phyloP scores from a whole-genome alignment of 1,284 basidiomycete species.

The Austroboletus sp. region DNA sequence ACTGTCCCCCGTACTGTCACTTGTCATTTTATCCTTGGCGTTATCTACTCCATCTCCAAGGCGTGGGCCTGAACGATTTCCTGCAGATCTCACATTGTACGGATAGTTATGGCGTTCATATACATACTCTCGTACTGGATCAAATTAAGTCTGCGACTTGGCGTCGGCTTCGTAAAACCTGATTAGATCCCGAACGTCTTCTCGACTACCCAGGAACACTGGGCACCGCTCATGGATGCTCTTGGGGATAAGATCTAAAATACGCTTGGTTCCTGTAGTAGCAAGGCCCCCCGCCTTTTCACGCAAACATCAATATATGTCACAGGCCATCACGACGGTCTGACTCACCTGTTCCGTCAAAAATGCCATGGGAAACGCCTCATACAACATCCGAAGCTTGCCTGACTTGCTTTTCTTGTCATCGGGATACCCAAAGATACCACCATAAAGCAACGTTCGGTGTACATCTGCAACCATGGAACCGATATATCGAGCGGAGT shows the following conservation, averaged over 20 bases:
- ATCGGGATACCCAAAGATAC: constrained; percentile 97
- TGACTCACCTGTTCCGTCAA: constrained; percentile 79
- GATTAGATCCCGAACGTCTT: constrained; percentile 87
- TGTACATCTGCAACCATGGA: constrained; percentile 99
- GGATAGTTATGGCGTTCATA: background rate
- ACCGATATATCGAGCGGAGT: constrained; percentile 93
- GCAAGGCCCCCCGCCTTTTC: constrained; percentile 88
- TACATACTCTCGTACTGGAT: background rate
- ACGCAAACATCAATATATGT: background rate
- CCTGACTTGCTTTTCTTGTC: constrained; percentile 97
- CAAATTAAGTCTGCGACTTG: constrained; percentile 12
- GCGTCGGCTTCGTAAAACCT: constrained; percentile 60
- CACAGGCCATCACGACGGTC: background rate
- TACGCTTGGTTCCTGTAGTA: constrained; percentile 86
- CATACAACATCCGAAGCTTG: constrained; percentile 92
- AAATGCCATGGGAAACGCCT: constrained; percentile 99
- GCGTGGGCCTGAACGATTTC: background rate
- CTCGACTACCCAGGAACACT: constrained; percentile 90
- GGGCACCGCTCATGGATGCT: constrained; percentile 89
- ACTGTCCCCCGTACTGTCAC: background rate
- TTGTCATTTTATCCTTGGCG: background rate
- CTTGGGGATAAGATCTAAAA: constrained; percentile 88
- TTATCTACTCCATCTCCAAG: background rate
- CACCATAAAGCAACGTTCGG: constrained; percentile 93
- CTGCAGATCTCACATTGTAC: constrained; percentile 4